Conservation (phyloP, 2,329 filamentous ascomycete genomes). For the Moelleriella libera region DNA sequence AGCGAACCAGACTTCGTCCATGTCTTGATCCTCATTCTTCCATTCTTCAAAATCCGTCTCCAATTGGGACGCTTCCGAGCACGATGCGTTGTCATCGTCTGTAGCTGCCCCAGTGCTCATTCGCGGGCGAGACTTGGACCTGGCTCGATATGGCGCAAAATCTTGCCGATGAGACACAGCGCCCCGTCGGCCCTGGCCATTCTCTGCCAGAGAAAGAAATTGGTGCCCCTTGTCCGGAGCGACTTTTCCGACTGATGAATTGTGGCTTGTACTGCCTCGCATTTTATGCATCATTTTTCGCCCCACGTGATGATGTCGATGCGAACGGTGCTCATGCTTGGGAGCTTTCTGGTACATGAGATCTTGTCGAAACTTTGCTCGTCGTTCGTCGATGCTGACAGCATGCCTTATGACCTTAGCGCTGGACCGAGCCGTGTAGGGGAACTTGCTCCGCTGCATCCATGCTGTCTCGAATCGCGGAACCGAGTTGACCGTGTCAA, state of each 20-base stretch:
- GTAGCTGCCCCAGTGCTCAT: conserved; percentile 2
- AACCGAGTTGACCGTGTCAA: conserved; percentile 72
- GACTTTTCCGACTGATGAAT: not conserved
- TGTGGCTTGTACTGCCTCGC: conserved; percentile 7
- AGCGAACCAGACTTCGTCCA: conserved; percentile 70
- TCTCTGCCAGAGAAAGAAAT: not conserved
- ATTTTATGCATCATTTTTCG: conserved; percentile 7
- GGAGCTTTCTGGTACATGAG: conserved; percentile 40
- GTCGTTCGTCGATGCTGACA: conserved; percentile 55
- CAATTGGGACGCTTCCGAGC: conserved; percentile 14
- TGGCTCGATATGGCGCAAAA: conserved; percentile 26
- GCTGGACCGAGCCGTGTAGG: conserved; percentile 45
- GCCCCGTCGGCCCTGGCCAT: conserved; percentile 6
- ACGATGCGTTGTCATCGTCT: conserved; percentile 15
- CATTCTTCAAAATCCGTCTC: conserved; percentile 21
- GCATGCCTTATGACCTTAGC: conserved; percentile 53
- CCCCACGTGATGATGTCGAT: conserved; percentile 10
- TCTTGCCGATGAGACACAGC: conserved; percentile 1
- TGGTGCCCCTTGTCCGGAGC: not conserved
- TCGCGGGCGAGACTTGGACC: conserved; percentile 22
- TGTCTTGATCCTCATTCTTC: conserved; percentile 48
- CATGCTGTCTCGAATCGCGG: conserved; percentile 61
- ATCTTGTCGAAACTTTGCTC: conserved; percentile 60
- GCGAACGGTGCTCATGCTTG: conserved; percentile 6
- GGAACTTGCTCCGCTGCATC: conserved; percentile 70